A percentile compares a stretch with the other conserved stretches of the same genome.
Evolutionary conservation across 2,329 filamentous ascomycete genomes (phyloP).

Genomic region (Tolypocladium endophyticum): DNA sequence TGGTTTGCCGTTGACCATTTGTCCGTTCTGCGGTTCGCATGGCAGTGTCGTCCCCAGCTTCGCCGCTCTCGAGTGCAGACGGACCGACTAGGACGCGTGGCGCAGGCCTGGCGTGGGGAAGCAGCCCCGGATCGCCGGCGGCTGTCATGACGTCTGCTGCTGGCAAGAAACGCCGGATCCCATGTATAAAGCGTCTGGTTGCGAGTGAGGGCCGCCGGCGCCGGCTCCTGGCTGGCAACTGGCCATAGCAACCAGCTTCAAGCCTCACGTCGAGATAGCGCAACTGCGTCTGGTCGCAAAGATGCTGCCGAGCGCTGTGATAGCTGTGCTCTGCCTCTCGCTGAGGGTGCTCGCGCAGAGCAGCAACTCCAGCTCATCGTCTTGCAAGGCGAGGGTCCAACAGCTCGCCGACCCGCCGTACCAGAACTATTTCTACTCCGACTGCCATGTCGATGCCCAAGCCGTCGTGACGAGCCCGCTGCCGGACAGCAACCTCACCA

Average conservation of each 20-base stretch:
- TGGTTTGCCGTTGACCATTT: neutral
- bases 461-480: slow-evolving; percentile 50
- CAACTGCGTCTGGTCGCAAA: neutral
- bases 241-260: neutral
- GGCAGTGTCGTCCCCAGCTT: neutral
- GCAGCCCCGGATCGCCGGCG: neutral
- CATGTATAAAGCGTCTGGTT: neutral
- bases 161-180: neutral
- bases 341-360: neutral
- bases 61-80: neutral
- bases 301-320: neutral
- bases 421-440: slow-evolving; percentile 55
- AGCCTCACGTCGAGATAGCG: neutral
- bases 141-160: neutral
- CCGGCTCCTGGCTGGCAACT: neutral
- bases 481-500: slow-evolving; percentile 37
- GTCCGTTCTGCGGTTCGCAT: neutral
- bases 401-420: slow-evolving; percentile 46
- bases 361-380: neutral
- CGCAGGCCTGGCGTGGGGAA: neutral
- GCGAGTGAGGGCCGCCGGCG: neutral
- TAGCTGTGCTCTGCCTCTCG: neutral
- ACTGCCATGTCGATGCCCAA: slow-evolving; percentile 49
- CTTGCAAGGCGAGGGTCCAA: neutral
- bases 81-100: neutral